phyloP scores from a whole-genome alignment of 164 flowering plant species.

The Stephania cephalantha region DNA sequence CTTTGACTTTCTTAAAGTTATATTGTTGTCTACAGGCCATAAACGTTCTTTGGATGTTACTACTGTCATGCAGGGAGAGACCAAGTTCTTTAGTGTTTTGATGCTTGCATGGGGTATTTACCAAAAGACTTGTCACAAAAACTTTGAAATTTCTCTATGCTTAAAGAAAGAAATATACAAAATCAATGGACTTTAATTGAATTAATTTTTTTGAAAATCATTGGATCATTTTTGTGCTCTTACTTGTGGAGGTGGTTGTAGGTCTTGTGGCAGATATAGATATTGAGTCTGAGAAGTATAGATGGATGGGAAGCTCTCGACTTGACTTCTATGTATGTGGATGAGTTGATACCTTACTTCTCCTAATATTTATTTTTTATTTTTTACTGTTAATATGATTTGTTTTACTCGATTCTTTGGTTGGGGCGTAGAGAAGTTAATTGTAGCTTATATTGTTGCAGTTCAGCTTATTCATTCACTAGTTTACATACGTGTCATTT shows the following conservation, averaged over 20 bases:
- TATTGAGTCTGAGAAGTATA: slow-evolving; percentile 92
- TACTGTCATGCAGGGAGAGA: slow-evolving; percentile 69
- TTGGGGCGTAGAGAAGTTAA: neutral
- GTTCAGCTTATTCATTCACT: neutral
- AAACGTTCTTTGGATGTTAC: slow-evolving; percentile 77
- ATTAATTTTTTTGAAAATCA: too few species aligned
- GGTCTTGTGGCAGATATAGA: slow-evolving; percentile 96
- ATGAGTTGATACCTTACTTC: slow-evolving; percentile 1
- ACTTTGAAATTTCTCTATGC: neutral
- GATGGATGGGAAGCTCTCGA: slow-evolving; percentile 99
- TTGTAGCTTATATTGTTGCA: neutral
- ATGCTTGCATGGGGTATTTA: slow-evolving; percentile 99
- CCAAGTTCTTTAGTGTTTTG: slow-evolving; percentile 71
- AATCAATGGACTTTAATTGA: too few species aligned
- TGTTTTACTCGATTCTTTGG: neutral
- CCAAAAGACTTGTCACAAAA: neutral
- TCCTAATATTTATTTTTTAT: neutral
- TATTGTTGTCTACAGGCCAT: slow-evolving; percentile 47
- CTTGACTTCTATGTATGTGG: slow-evolving; percentile 77
- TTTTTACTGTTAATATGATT: neutral
- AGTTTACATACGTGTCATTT: neutral
- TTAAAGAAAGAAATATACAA: neutral
- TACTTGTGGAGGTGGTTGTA: slow-evolving; percentile 22
- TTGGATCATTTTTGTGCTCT: neutral
- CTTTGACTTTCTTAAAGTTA: neutral